Conservation (phyloP, 2,329 filamentous ascomycete genomes). For the Rutstroemia sp. region DNA sequence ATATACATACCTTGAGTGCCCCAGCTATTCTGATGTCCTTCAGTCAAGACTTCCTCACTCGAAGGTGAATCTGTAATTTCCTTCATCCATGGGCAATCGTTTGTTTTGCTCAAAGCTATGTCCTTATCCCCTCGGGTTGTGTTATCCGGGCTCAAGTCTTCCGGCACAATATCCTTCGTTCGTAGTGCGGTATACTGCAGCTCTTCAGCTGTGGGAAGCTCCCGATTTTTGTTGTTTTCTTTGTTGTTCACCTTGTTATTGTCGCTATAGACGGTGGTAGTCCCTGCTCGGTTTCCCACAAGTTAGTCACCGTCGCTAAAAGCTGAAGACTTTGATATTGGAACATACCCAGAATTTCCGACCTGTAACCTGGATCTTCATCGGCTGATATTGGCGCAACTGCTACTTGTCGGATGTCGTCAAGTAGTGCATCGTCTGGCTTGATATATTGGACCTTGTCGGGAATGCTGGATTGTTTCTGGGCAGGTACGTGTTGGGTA, state of each 20-base stretch:
- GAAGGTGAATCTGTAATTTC: not conserved
- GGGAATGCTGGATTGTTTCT: not conserved
- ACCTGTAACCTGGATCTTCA: not conserved
- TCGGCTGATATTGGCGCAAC: no score
- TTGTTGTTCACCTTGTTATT: not conserved
- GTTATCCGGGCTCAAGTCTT: no score
- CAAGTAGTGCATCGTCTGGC: not conserved
- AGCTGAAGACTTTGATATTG: not conserved
- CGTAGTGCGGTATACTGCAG: no score
- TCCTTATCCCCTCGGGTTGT: no score
- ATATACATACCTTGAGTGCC: not conserved
- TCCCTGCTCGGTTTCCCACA: not conserved
- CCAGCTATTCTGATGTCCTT: not conserved
- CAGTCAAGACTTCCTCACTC: not conserved
- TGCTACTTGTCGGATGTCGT: no score
- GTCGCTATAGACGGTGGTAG: not conserved
- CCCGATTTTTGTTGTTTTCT: no score
- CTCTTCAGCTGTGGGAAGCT: no score
- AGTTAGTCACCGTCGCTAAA: not conserved
- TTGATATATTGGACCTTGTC: not conserved
- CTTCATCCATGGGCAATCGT: not conserved
- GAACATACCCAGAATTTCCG: not conserved
- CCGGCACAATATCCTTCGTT: no score
- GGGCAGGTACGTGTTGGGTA: constrained; percentile 5
- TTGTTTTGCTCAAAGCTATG: constrained; percentile 9